Percentiles rank a stretch among this genome's conserved stretches.
Evolutionary conservation across 257 asterid genomes (phyloP).

Genomic region (Solanum neorickii): DNA sequence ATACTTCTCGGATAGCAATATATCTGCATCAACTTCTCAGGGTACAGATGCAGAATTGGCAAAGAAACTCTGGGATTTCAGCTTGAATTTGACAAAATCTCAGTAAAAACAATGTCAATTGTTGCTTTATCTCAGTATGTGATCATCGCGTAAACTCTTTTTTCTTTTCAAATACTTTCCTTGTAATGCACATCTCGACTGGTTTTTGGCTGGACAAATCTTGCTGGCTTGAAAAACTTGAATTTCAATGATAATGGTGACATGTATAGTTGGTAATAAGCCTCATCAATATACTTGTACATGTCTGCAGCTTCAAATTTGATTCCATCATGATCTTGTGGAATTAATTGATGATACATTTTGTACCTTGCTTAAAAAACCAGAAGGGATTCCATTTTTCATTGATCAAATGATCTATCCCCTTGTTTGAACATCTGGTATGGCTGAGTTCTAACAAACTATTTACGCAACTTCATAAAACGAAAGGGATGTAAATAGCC

Average conservation of each 20-base stretch:
- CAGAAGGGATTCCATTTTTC: neutral
- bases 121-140: neutral
- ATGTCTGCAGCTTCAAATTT: neutral
- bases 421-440: neutral
- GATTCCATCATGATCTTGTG: neutral
- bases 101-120: neutral
- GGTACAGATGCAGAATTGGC: conserved; percentile 20
- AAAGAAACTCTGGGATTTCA: conserved; percentile 22
- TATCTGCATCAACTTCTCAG: conserved; percentile 11
- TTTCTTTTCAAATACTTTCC: neutral
- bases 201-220: neutral
- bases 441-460: neutral
- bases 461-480: neutral
- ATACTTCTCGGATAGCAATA: conserved; percentile 18
- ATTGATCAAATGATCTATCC: neutral
- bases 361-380: neutral
- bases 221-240: neutral
- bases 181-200: neutral
- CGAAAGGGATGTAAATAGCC: neutral
- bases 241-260: neutral
- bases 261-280: neutral
- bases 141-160: neutral
- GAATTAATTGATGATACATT: neutral
- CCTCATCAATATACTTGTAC: neutral
- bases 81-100: conserved; percentile 7